Conservation (phyloP, 352 stramenopile species). For the Phytophthora quininea region DNA sequence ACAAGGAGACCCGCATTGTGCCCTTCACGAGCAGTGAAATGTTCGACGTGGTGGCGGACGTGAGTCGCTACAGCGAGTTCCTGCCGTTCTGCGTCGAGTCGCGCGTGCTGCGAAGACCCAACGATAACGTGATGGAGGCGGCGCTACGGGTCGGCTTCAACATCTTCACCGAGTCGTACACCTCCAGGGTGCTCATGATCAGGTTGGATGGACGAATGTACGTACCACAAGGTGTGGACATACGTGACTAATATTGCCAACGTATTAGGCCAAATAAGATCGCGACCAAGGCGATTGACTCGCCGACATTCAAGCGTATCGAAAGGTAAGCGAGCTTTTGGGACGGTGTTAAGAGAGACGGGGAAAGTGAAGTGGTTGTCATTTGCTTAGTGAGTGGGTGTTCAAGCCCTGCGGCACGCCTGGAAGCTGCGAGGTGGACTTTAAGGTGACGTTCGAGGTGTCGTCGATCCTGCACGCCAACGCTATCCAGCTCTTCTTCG, state of each 20-base stretch:
- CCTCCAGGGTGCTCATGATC: slow-evolving; percentile 82
- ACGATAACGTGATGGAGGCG: slow-evolving; percentile 85
- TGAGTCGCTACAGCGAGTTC: slow-evolving; percentile 76
- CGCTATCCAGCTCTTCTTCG: slow-evolving; percentile 86
- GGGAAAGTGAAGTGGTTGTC: too few species aligned
- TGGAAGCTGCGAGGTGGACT: slow-evolving; percentile 74
- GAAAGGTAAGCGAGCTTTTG: slow-evolving; percentile 56
- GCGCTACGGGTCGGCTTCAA: slow-evolving; percentile 76
- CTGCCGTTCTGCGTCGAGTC: slow-evolving; percentile 86
- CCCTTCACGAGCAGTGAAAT: slow-evolving; percentile 79
- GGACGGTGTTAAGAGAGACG: not conserved
- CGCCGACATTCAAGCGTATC: slow-evolving; percentile 86
- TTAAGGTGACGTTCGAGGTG: slow-evolving; percentile 85
- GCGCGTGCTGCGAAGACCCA: slow-evolving; percentile 65
- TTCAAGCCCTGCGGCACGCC: slow-evolving; percentile 58
- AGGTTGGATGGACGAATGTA: slow-evolving; percentile 23
- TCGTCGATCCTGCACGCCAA: slow-evolving; percentile 82
- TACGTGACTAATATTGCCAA: not conserved
- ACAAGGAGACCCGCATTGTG: slow-evolving; percentile 75
- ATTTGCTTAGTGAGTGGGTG: slow-evolving; percentile 62
- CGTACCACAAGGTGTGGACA: not conserved
- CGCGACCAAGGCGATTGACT: slow-evolving; percentile 78
- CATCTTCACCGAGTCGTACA: slow-evolving; percentile 87
- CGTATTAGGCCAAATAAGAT: slow-evolving; percentile 67
- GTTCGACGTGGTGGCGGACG: slow-evolving; percentile 83